Percentiles rank a stretch among this genome's conserved stretches.
Conservation (phyloP, 2,329 filamentous ascomycete species). For the Pezicula neosporulosa region DNA sequence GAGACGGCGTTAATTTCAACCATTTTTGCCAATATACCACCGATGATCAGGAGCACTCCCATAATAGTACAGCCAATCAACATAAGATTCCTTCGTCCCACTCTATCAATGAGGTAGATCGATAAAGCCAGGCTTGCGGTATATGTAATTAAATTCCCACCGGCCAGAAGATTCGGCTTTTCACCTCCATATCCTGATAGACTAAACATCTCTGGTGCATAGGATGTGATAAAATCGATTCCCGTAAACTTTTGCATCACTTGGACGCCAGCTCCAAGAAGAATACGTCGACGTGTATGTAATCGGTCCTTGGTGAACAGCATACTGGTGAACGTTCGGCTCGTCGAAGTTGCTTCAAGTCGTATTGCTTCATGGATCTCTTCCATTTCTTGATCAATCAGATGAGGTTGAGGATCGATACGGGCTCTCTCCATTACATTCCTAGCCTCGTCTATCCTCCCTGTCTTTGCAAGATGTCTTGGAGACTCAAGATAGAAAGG, state of each 20-base stretch:
- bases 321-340: slow-evolving; percentile 19
- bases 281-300: slow-evolving; percentile 36
- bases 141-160: slow-evolving; percentile 50
- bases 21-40: slow-evolving; percentile 14
- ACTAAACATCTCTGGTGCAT: slow-evolving; percentile 62
- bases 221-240: slow-evolving; percentile 45
- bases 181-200: slow-evolving; percentile 59
- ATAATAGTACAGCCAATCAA: slow-evolving; percentile 20
- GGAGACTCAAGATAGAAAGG: slow-evolving; percentile 37
- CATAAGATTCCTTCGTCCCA: slow-evolving; percentile 50
- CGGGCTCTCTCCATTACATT: slow-evolving; percentile 11
- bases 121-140: slow-evolving; percentile 57
- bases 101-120: slow-evolving; percentile 66
- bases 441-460: slow-evolving; percentile 17
- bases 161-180: slow-evolving; percentile 34
- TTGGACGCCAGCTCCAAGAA: slow-evolving; percentile 59
- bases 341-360: slow-evolving; percentile 19
- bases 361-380: slow-evolving; percentile 23
- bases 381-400: slow-evolving; percentile 20
- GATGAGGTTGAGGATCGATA: slow-evolving; percentile 31
- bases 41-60: slow-evolving; percentile 19
- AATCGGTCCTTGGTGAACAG: slow-evolving; percentile 11
- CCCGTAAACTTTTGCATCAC: slow-evolving; percentile 64
- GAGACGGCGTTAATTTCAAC: not conserved
- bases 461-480: slow-evolving; percentile 23